Percentiles rank a stretch among this genome's conserved stretches.
These are phyloP conservation scores for Rhynchosporium graminicola DNA, from an alignment of 2,329 filamentous ascomycete species.

Conservation along the genomic window DNA sequence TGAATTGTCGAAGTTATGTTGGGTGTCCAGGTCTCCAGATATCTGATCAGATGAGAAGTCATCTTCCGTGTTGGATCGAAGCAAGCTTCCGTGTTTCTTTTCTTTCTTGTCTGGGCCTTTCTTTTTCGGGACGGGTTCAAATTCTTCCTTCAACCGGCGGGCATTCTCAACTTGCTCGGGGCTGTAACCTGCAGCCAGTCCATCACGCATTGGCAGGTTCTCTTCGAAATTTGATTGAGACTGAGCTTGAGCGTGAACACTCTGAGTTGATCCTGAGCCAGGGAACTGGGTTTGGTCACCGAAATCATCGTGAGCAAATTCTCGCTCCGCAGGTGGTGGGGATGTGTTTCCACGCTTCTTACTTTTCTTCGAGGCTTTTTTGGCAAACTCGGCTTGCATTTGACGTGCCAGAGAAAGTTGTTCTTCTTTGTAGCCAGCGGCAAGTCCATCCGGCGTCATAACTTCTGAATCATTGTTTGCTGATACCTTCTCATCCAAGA, in stretches of 20 bases:
- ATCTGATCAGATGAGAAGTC: constrained; percentile 23
- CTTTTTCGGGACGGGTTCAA: constrained; percentile 41
- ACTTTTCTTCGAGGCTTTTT: constrained; percentile 43
- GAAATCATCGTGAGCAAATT: constrained; percentile 28
- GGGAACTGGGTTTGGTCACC: constrained; percentile 20
- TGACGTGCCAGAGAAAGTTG: constrained; percentile 37
- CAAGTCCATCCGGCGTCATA: constrained; percentile 27
- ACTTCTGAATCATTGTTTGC: constrained; percentile 13
- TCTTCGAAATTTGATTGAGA: constrained; percentile 16
- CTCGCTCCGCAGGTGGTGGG: constrained; percentile 30
- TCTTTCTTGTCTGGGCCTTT: constrained; percentile 47
- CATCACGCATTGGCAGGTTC: constrained; percentile 22
- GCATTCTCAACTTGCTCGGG: constrained; percentile 37
- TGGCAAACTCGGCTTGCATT: constrained; percentile 35
- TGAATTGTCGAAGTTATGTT: constrained; percentile 12
- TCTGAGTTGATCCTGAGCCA: constrained; percentile 15
- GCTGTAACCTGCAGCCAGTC: constrained; percentile 30
- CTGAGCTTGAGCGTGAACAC: constrained; percentile 11
- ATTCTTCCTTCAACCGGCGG: constrained; percentile 37
- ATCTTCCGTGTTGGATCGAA: constrained; percentile 26
- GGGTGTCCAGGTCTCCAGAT: constrained; percentile 18
- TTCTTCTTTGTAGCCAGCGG: constrained; percentile 34
- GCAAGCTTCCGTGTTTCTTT: constrained; percentile 30
- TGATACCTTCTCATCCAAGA: not conserved
- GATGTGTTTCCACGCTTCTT: constrained; percentile 34